Evolutionary conservation across 2,329 filamentous ascomycete genomes (phyloP), one percentile per base, ranked within the genome.

Genomic region (Epichloe brachyelytri): DNA sequence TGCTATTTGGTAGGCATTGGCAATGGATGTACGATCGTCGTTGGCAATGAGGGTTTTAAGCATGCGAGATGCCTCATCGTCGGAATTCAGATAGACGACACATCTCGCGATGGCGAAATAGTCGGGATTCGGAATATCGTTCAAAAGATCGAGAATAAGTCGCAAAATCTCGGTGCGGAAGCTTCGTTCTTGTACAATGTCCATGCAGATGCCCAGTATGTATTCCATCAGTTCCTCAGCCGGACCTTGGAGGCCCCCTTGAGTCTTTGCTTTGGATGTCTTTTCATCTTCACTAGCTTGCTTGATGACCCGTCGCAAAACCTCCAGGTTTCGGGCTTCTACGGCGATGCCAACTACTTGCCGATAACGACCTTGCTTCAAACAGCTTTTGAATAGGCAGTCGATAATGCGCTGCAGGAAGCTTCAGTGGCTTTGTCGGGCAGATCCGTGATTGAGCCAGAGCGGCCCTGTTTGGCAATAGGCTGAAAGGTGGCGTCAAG

Each of bases 71-170:
- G 93, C 93, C 74, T 96, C 85, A 46, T 87, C 84, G 62, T 96
- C 85, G 58, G 95, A 87, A 65, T 95, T 86, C 17, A 98, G 78
- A 62, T 97, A 96, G 38, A 98, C 91, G 33, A 95, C 93, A 61
- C 93, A 98, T 69, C 94, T 95, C 48, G 93, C 91, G 61, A 98
- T 97, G 19, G 93, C 88, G 67, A 98, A 98, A 69, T 95, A 97
- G 65, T 98, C 93, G 0, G 93, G 93, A 53, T 79, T 88, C 2
- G 89, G 86, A 51, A 95, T 93, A 53, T 94, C 88, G 71, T 86
- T 95, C 38, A 98, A 76, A n/a, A 98, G 80, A 53, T 91, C 87
- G n/a, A 98, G 81, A 51, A 98, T 93, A 44, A 98, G 77, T 60
- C 86, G 84, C 53, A 98, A 71, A 49, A 98, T 96, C 73, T 93